phyloP scores from a whole-genome alignment of 177 flowering plant species.

The Vitis hybrid region DNA sequence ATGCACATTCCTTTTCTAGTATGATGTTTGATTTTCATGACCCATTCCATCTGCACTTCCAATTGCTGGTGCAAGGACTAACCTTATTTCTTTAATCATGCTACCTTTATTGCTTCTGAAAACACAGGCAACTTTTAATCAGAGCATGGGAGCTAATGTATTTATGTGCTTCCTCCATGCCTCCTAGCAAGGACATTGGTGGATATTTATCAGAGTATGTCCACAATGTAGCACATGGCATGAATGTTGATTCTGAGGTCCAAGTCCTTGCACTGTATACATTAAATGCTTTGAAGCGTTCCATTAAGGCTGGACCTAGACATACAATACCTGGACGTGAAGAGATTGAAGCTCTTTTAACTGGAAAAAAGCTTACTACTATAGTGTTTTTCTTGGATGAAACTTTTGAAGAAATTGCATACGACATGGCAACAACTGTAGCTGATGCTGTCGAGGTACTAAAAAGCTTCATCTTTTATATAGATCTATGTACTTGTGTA shows the following conservation, averaged over 20 bases:
- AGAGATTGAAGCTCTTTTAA: conserved; percentile 93
- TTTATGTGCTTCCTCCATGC: conserved; percentile 93
- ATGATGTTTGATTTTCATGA: conserved; percentile 1
- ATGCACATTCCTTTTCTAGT: conserved; percentile 1
- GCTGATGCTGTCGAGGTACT: conserved; percentile 96
- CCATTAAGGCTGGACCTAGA: conserved; percentile 97
- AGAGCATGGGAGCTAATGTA: conserved; percentile 98
- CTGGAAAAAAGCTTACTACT: conserved; percentile 86
- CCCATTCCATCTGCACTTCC: neutral
- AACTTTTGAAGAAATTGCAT: conserved; percentile 97
- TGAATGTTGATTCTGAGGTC: conserved; percentile 64
- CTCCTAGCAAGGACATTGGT: conserved; percentile 97
- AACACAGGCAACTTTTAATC: conserved; percentile 66
- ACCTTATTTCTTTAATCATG: neutral
- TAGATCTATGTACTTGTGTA: too few species aligned
- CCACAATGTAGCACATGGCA: conserved; percentile 77
- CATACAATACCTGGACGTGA: conserved; percentile 84
- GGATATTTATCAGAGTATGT: conserved; percentile 88
- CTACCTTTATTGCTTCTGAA: conserved; percentile 5
- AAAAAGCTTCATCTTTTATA: neutral
- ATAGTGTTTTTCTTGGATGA: conserved; percentile 99
- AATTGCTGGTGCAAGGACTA: too few species aligned
- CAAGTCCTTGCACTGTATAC: conserved; percentile 77
- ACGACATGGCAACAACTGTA: conserved; percentile 95
- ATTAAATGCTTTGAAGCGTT: conserved; percentile 81